These are phyloP conservation scores for Penicillium malachiteum DNA, from an alignment of 495 filamentous ascomycete genomes.

Conservation along the genomic window DNA sequence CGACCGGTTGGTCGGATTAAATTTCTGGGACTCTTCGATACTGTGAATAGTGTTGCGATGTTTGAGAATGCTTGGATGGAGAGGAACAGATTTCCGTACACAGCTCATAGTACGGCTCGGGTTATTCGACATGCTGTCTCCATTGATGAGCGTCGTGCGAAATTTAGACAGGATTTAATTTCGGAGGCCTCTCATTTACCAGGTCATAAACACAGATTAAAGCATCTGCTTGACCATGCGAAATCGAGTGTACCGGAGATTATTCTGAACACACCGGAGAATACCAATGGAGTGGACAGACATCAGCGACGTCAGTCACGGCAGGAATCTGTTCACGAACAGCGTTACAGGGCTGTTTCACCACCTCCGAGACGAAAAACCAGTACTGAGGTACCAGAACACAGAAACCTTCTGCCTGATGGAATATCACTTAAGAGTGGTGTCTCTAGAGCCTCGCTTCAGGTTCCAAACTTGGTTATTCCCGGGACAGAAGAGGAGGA, in stretches of 20 bases:
- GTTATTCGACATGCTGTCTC: slow-evolving; percentile 68
- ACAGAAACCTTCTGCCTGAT: slow-evolving; percentile 7
- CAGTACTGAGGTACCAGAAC: slow-evolving; percentile 4
- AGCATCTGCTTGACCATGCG: slow-evolving; percentile 4
- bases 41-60: slow-evolving; percentile 73
- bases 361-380: slow-evolving; percentile 5
- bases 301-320: neutral
- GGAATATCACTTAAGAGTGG: slow-evolving; percentile 11
- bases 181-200: slow-evolving; percentile 39
- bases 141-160: slow-evolving; percentile 74
- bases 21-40: slow-evolving; percentile 46
- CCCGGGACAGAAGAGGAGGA: slow-evolving; percentile 38
- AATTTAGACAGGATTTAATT: slow-evolving; percentile 66
- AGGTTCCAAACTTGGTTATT: slow-evolving; percentile 4
- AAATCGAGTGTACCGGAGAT: slow-evolving; percentile 16
- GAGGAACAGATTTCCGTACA: slow-evolving; percentile 77
- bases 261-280: neutral
- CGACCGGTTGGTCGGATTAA: slow-evolving; percentile 66
- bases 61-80: slow-evolving; percentile 86
- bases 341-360: slow-evolving; percentile 16
- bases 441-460: slow-evolving; percentile 10
- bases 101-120: slow-evolving; percentile 70
- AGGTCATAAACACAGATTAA: slow-evolving; percentile 7
- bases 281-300: neutral
- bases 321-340: neutral